Evolutionary conservation across 2,329 filamentous ascomycete species (phyloP).

Genomic region (Cucurbitaria berberidis): DNA sequence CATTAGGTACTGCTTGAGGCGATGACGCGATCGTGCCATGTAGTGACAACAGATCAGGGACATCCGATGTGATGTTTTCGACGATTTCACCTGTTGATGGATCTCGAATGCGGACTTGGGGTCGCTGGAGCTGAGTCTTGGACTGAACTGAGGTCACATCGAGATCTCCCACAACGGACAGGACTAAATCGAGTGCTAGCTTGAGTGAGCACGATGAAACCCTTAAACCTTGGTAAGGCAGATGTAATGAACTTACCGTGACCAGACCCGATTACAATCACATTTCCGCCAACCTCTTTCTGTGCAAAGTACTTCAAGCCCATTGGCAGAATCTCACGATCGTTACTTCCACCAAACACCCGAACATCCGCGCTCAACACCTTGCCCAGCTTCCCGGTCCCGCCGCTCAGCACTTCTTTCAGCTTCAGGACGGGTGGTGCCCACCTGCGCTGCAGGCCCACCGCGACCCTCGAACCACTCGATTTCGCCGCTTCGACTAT

Average conservation of each 20-base stretch:
- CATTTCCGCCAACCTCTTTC: conserved; percentile 22
- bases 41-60: conserved; percentile 55
- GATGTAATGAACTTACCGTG: conserved; percentile 52
- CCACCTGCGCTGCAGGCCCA: conserved; percentile 56
- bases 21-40: conserved; percentile 36
- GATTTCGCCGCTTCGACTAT: conserved; percentile 48
- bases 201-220: background rate
- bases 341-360: conserved; percentile 21
- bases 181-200: conserved; percentile 24
- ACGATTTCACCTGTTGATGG: conserved; percentile 19
- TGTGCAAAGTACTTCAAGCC: conserved; percentile 25
- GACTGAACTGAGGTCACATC: conserved; percentile 11
- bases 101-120: conserved; percentile 28
- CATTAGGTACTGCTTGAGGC: conserved; percentile 6
- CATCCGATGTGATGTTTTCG: conserved; percentile 40
- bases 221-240: background rate
- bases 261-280: conserved; percentile 21
- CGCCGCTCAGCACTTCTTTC: conserved; percentile 49
- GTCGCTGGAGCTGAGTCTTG: conserved; percentile 23
- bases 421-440: conserved; percentile 50
- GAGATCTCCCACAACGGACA: conserved; percentile 26
- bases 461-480: conserved; percentile 52
- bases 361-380: conserved; percentile 45
- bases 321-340: conserved; percentile 22
- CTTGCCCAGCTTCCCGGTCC: conserved; percentile 50